Percentiles rank a stretch among this genome's conserved stretches.
These are phyloP conservation scores for Pachysolen tannophilus DNA, from an alignment of 805 yeast species.

Conservation along the genomic window DNA sequence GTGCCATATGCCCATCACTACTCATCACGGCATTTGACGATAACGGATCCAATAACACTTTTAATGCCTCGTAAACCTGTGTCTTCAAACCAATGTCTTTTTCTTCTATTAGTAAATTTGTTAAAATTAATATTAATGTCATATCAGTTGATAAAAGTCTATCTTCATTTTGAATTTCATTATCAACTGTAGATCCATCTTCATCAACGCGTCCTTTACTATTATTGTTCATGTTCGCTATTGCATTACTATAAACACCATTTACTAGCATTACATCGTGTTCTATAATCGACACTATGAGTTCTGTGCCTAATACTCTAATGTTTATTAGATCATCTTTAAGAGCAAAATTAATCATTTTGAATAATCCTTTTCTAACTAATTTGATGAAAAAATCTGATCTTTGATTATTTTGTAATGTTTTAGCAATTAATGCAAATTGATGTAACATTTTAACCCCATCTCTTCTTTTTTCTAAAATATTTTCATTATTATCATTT, in stretches of 20 bases:
- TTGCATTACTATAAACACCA: slow-evolving; percentile 6
- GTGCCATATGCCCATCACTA: not conserved
- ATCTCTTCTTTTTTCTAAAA: slow-evolving; percentile 38
- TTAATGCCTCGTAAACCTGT: slow-evolving; percentile 79
- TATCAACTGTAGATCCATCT: not conserved
- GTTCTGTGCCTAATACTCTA: slow-evolving; percentile 70
- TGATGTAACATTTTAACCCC: slow-evolving; percentile 79
- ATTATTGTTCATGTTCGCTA: slow-evolving; percentile 1
- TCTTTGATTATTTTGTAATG: slow-evolving; percentile 51
- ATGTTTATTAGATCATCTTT: slow-evolving; percentile 37
- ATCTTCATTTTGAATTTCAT: slow-evolving; percentile 7
- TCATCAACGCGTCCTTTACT: slow-evolving; percentile 11
- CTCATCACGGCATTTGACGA: slow-evolving; percentile 5
- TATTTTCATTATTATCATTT: slow-evolving; percentile 4
- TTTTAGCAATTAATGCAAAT: slow-evolving; percentile 66
- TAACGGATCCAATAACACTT: slow-evolving; percentile 58
- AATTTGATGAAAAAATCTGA: slow-evolving; percentile 56
- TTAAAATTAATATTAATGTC: slow-evolving; percentile 46
- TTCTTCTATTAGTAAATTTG: slow-evolving; percentile 55
- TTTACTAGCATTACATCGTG: slow-evolving; percentile 66
- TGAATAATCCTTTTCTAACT: slow-evolving; percentile 61
- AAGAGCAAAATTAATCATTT: slow-evolving; percentile 66
- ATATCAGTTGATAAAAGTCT: slow-evolving; percentile 41
- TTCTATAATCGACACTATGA: slow-evolving; percentile 73
- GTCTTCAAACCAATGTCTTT: slow-evolving; percentile 64